Evolutionary conservation across 495 filamentous ascomycete species (phyloP).

Genomic region (Bryoglossum gracile): DNA sequence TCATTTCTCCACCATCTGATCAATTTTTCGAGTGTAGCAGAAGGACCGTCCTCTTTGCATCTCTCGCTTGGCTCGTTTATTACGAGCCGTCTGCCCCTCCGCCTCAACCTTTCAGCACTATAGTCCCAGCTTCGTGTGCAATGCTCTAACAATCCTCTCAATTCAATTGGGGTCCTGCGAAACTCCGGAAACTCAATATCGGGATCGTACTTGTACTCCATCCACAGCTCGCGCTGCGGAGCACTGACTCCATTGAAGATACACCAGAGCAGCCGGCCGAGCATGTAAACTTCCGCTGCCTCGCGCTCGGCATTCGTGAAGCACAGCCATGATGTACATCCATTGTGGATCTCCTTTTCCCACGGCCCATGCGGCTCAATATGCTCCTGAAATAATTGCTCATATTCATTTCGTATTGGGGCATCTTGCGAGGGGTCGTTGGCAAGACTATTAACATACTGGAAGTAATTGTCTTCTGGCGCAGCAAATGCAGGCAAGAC

Average conservation of each 20-base stretch:
- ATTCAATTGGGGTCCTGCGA: slow-evolving; percentile 28
- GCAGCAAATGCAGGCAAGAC: slow-evolving; percentile 44
- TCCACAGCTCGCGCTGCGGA: slow-evolving; percentile 40
- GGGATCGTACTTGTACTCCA: slow-evolving; percentile 40
- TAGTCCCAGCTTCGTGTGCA: no score
- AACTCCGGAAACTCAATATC: slow-evolving; percentile 41
- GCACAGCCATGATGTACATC: slow-evolving; percentile 13
- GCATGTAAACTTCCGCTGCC: slow-evolving; percentile 44
- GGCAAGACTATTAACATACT: slow-evolving; percentile 12
- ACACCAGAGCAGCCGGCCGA: slow-evolving; percentile 44
- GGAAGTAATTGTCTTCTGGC: slow-evolving; percentile 42
- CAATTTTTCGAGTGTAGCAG: no score
- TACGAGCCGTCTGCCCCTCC: no score
- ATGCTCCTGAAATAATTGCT: not conserved
- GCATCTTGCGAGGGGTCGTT: slow-evolving; percentile 21
- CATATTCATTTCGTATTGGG: not conserved
- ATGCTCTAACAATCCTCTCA: slow-evolving; percentile 34
- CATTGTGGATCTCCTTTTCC: slow-evolving; percentile 25
- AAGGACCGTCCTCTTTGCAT: no score
- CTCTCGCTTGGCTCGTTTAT: no score
- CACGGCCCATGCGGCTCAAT: not conserved
- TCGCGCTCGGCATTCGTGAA: slow-evolving; percentile 34
- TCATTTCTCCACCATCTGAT: no score
- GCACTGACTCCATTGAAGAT: slow-evolving; percentile 39
- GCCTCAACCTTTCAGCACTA: no score